Base-by-base conservation (phyloP, 495 filamentous ascomycete genomes). In the Monascus purpureus region DNA sequence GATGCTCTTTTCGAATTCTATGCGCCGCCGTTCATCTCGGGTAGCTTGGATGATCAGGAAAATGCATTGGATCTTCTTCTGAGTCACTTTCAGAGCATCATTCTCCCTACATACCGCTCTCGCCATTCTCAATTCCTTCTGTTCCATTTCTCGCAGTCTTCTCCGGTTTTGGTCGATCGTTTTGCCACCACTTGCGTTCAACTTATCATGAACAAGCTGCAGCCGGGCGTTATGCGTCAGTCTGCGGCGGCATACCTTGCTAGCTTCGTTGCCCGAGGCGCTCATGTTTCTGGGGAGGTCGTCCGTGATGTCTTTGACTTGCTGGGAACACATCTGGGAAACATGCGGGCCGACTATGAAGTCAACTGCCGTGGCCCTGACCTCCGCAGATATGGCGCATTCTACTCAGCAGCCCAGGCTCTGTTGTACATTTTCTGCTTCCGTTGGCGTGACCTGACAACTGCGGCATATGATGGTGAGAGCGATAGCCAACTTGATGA, bases 371-470 rank as follows among this genome's bases (percentile, higher is more conserved):
- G 70, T 9, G 84, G 82, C 1, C 87, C 90, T 0, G 85, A 96
- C 53, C 72, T 88, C 16, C 72, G 75, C 26, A 75, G 76, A 19
- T 95, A 86, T 48, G 69, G 71, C 12, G 69, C 80, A 5, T 95
- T 92, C 55, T 96, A 99, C 57, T 75, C 78, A 4, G 73, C 82
- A 26, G 72, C 76, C n/a, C 88, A 96, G 52, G 87, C 88, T 4
- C 47, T 86, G 3, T 64, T 85, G 19, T 93, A 95, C 60, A 93
- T 96, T 31, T 99, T 95, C 65, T 99, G 90, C 63, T 99, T 95
- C 65, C 77, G 92, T 24, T 96, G 88, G 88, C 75, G 80, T 23
- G 88, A 95, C 36, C 61, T 99, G 28, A 77, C 82, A 24, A 67
- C 63, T 12, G 69, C 71, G 3, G 57, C 62, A 4, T 47, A 46